Percentiles rank a stretch among this genome's conserved stretches.
phyloP scores from a whole-genome alignment of 371 early-diverging fungal genomes.

The Syncephalastrum monosporum region DNA sequence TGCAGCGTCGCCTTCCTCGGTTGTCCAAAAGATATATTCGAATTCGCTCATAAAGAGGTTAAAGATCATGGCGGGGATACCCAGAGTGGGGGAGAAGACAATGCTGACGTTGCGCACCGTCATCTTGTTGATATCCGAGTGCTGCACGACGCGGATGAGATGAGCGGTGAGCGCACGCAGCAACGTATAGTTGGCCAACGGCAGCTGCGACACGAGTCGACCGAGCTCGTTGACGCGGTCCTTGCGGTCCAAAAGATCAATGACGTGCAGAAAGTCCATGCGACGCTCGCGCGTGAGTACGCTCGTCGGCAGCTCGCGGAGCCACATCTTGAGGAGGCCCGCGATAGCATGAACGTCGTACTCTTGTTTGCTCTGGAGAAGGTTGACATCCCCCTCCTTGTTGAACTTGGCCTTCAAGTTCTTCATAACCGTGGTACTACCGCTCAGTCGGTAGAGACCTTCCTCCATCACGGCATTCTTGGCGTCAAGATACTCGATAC shows the following conservation, averaged over 20 bases:
- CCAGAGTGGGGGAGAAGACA: constrained; percentile 72
- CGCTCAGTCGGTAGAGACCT: constrained; percentile 93
- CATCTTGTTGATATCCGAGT: constrained; percentile 70
- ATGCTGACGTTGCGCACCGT: constrained; percentile 73
- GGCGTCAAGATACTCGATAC: constrained; percentile 92
- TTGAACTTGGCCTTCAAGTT: constrained; percentile 81
- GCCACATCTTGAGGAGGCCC: constrained; percentile 80
- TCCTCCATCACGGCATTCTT: constrained; percentile 83
- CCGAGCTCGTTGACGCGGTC: constrained; percentile 62
- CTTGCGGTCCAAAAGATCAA: constrained; percentile 64
- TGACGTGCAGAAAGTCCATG: constrained; percentile 65
- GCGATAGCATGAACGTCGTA: constrained; percentile 85
- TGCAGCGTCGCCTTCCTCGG: constrained; percentile 37
- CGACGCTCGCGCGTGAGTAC: constrained; percentile 72
- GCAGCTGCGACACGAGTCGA: constrained; percentile 54
- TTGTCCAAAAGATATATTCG: constrained; percentile 59
- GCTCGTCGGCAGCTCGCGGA: constrained; percentile 77
- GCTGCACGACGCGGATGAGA: constrained; percentile 61
- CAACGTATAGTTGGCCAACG: constrained; percentile 61
- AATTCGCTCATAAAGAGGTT: constrained; percentile 72
- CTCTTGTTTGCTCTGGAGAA: constrained; percentile 50
- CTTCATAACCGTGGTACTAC: constrained; percentile 71
- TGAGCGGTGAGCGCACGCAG: constrained; percentile 65
- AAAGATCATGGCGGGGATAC: constrained; percentile 70
- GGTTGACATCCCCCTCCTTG: constrained; percentile 63